Base-by-base conservation (phyloP, 2,329 filamentous ascomycete species). In the Colletotrichum magnum region DNA sequence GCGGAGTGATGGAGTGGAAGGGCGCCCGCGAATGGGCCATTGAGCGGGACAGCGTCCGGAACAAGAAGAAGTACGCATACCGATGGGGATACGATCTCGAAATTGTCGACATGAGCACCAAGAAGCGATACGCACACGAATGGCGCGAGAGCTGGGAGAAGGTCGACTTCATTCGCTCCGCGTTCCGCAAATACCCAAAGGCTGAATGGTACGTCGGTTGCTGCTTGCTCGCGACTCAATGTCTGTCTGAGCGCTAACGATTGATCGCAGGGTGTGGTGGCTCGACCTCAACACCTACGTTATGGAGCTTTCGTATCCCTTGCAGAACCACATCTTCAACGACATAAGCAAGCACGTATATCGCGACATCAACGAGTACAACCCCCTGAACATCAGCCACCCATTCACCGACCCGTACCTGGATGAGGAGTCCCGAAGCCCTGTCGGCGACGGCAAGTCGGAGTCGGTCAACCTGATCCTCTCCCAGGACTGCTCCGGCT, bases 121-220 rank as follows among this genome's bases (percentile, higher is more conserved):
- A 98, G 88, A 98, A 98, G 84, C 91, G 95, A 73, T 99, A 99
- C 79, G 95, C 96, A 32, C 96, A 99, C 82, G 96, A 99, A 82
- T 99, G 96, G 96, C 90, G 96, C 76, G 96, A 99, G 82, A 97
- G 95, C 79, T 99, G 96, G 96, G 96, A 99, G 82, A 99, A 98
- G 85, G 95, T 98, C 70, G 96, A 99, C 79, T 94, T 94, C 50
- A 90, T 99, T 75, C 90, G 95, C 70, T 93, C 94, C 70, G 91
- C 92, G 52, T 91, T 99, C 87, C 89, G 91, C 78, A 98, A 98
- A 80, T 98, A 98, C 77, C 96, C 96, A 32, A 88, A 97, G 72
- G 96, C 95, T 41, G 95, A 99, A 85, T 99, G 96, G 96, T 97
- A 86, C 81, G 90, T 81, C 15, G 13, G 47, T 61, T n/a, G 10